phyloP scores from a whole-genome alignment of 2,329 filamentous ascomycete genomes.

The Trichothecium roseum region DNA sequence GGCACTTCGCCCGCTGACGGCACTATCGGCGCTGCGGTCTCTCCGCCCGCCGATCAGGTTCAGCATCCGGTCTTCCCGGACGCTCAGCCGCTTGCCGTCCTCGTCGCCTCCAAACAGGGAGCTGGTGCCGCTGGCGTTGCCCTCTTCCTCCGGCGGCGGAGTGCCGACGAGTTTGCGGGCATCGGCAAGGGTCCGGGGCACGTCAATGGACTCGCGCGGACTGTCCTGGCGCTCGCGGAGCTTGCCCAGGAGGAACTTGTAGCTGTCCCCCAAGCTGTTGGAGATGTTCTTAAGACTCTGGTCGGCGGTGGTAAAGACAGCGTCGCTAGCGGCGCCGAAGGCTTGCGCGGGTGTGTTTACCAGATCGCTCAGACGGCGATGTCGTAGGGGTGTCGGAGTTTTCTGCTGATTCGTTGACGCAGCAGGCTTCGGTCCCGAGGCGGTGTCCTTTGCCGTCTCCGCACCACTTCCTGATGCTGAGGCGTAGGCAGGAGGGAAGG shows the following conservation, averaged over 20 bases:
- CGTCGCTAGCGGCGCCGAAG: constrained; percentile 73
- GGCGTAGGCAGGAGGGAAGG: constrained; percentile 46
- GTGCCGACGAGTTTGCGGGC: constrained; percentile 80
- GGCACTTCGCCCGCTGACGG: constrained; percentile 51
- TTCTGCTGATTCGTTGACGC: constrained; percentile 24
- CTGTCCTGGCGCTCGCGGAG: constrained; percentile 59
- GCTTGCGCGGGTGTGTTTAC: constrained; percentile 77
- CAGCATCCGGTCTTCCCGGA: constrained; percentile 54
- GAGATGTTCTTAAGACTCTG: constrained; percentile 88
- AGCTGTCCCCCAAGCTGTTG: constrained; percentile 80
- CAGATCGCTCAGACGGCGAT: constrained; percentile 71
- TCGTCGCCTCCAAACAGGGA: constrained; percentile 19
- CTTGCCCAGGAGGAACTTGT: constrained; percentile 85
- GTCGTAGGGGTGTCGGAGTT: constrained; percentile 44
- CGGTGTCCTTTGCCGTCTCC: constrained; percentile 12
- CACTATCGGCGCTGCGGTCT: constrained; percentile 70
- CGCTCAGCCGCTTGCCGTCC: constrained; percentile 14
- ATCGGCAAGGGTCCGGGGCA: constrained; percentile 88
- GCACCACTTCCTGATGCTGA: constrained; percentile 28
- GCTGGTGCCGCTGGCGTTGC: constrained; percentile 40
- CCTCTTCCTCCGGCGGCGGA: constrained; percentile 52
- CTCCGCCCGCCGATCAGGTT: constrained; percentile 64
- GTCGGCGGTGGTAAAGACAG: constrained; percentile 79
- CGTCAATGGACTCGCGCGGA: constrained; percentile 36
- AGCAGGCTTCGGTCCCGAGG: constrained; percentile 20